Conservation (phyloP, 345 rosid species). For the Citrus maxima region DNA sequence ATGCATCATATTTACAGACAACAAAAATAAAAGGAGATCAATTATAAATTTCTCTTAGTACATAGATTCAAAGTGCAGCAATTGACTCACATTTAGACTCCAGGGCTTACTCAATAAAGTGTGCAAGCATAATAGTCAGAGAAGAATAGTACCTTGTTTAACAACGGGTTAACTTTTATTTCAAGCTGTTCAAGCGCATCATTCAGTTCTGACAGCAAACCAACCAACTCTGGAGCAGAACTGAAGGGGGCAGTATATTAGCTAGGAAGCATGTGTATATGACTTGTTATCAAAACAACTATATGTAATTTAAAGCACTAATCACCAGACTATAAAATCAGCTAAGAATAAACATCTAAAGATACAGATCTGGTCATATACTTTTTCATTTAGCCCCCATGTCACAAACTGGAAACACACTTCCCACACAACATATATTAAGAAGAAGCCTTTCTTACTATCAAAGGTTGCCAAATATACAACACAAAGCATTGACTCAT, state of each 20-base stretch:
- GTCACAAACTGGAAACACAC: not conserved
- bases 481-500: not conserved
- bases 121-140: not conserved
- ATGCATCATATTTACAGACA: not conserved
- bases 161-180: conserved; percentile 59
- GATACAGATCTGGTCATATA: not conserved
- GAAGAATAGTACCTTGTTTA: conserved; percentile 51
- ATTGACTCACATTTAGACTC: not conserved
- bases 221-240: conserved; percentile 91
- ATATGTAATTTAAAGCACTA: not conserved
- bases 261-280: not conserved
- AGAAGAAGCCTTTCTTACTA: not conserved
- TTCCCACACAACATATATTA: not conserved
- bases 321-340: not conserved
- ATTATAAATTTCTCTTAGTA: not conserved
- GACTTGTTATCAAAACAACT: not conserved
- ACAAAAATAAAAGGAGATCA: not conserved
- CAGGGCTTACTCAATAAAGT: not conserved
- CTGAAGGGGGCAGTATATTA: conserved; percentile 32
- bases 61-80: not conserved
- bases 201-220: conserved; percentile 78
- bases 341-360: not conserved
- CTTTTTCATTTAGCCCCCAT: not conserved
- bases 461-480: not conserved
- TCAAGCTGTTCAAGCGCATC: conserved; percentile 71